Percentiles rank a stretch among this genome's conserved stretches.
phyloP scores from a whole-genome alignment of 2,329 filamentous ascomycete genomes.

The Colletotrichum lini region DNA sequence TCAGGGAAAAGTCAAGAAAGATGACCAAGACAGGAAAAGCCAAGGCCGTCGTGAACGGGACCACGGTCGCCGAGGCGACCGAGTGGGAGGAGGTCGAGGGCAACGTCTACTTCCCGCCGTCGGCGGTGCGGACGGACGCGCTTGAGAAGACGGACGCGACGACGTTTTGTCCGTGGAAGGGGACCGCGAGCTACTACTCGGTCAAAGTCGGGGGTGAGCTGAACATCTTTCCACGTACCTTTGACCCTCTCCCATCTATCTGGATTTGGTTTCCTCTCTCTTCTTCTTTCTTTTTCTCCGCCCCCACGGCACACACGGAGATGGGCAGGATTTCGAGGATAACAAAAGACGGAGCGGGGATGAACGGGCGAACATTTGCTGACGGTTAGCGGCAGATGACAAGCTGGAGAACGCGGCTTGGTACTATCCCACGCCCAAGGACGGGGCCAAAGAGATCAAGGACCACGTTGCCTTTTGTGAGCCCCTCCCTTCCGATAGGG shows the following conservation, averaged over 20 bases:
- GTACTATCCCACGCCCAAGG: slow-evolving; percentile 68
- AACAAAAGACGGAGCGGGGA: neutral
- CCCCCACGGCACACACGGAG: neutral
- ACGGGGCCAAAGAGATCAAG: slow-evolving; percentile 65
- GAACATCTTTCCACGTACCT: neutral
- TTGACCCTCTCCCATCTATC: neutral
- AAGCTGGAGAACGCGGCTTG: slow-evolving; percentile 69
- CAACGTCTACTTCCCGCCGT: slow-evolving; percentile 69
- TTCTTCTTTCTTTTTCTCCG: neutral
- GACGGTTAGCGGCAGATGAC: slow-evolving; percentile 51
- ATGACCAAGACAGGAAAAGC: slow-evolving; percentile 50
- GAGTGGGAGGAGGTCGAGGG: slow-evolving; percentile 70
- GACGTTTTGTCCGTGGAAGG: slow-evolving; percentile 71
- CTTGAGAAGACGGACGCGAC: slow-evolving; percentile 60
- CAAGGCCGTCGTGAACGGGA: slow-evolving; percentile 63
- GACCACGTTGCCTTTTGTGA: slow-evolving; percentile 72
- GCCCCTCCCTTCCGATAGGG: slow-evolving; percentile 43
- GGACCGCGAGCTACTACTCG: slow-evolving; percentile 69
- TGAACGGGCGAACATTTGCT: neutral
- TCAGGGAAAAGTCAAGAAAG: neutral
- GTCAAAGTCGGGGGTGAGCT: slow-evolving; percentile 61
- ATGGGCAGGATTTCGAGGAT: neutral
- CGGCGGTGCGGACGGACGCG: slow-evolving; percentile 59
- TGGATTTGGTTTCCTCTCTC: neutral
- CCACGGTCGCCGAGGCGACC: slow-evolving; percentile 65